Evolutionary conservation across 148 eudicot genomes (phyloP).

Genomic region (Polygonum aviculare): DNA sequence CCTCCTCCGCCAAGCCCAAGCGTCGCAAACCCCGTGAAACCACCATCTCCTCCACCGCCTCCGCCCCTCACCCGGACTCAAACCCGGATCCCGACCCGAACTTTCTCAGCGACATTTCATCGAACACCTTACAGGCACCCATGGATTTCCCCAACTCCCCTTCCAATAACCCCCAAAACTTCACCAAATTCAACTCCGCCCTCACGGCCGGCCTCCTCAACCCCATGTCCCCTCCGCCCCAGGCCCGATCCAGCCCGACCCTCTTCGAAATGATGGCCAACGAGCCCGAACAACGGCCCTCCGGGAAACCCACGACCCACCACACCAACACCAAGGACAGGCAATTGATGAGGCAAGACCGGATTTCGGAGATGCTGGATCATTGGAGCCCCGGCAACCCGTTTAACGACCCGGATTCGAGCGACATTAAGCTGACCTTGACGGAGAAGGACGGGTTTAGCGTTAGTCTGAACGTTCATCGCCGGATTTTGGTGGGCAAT

Average conservation of each 20-base stretch:
- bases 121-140: conserved; percentile 12
- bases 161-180: conserved; percentile 13
- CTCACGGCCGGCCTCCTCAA: conserved; percentile 80
- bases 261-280: conserved; percentile 94
- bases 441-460: conserved; percentile 55
- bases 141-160: conserved; percentile 15
- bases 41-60: conserved; percentile 31
- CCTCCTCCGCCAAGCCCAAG: conserved; percentile 32
- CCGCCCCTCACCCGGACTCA: conserved; percentile 10
- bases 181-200: conserved; percentile 76
- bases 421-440: conserved; percentile 67
- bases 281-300: conserved; percentile 46
- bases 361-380: conserved; percentile 36
- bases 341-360: conserved; percentile 39
- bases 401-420: conserved; percentile 53
- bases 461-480: conserved; percentile 51
- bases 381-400: conserved; percentile 47
- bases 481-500: conserved; percentile 51
- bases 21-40: conserved; percentile 57
- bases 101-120: neutral
- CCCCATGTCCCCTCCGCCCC: conserved; percentile 72
- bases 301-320: neutral
- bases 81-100: conserved; percentile 6
- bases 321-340: conserved; percentile 23
- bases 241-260: conserved; percentile 77